Evolutionary conservation across 2,329 filamentous ascomycete genomes (phyloP), one percentile per base, ranked within the genome.

Genomic region (Penicillium sp.): DNA sequence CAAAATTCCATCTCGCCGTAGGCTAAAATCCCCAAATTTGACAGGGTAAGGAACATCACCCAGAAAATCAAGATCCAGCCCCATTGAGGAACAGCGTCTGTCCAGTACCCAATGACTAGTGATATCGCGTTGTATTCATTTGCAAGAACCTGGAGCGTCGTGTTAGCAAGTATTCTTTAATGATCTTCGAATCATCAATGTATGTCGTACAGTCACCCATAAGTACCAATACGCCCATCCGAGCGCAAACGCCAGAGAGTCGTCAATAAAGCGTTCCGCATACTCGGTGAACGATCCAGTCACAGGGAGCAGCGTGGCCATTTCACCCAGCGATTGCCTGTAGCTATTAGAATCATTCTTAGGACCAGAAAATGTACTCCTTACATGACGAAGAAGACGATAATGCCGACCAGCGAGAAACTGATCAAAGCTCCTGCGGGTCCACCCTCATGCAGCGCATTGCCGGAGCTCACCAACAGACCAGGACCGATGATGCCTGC

Each of bases 241-340:
- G 0, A 90, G 81, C 1, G 86, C 86, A 38, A 87, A 84, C 12
- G 83, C 85, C 65, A 90, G 87, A 0, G 86, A 86, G 66, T 86
- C 85, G 69, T 90, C 88, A 31, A 90, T 85, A 63, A 91, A 88
- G 8, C 89, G 82, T 61, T 89, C 86, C 0, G 86, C 86, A 36
- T 90, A 81, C 10, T 83, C 85, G n/a, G 86, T 86, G 66, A 91
- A 91, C 0, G 86, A 86, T 3, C 89, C 89, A 6, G 86, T 86
- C 0, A 84, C 87, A 0, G 89, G 89, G 63, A 88, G 90, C 1
- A 91, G 75, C 7, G 89, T 91, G 3, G 89, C 89, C 66, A 91
- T 77, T 70, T 92, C 89, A 21, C 89, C 89, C 7, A 92, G 76
- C 5, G 85, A 88, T 77, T 91, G 89, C 84, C 89, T 90, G 79